Conservation (phyloP, 202 grass and related monocot genomes). For the Saccharum hybrid region DNA sequence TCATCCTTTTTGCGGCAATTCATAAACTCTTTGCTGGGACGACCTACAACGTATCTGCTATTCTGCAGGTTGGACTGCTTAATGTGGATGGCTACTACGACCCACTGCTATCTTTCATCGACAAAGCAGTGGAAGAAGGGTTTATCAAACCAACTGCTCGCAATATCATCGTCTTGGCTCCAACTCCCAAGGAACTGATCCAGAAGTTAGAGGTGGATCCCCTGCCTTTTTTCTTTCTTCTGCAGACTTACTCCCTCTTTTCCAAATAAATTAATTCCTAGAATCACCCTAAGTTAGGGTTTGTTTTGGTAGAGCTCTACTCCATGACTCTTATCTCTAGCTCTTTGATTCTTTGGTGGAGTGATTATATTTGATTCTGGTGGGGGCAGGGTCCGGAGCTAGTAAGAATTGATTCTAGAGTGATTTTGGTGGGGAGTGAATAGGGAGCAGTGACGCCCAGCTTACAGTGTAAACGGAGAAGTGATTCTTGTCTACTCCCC, state of each 20-base stretch:
- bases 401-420: not conserved
- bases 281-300: not conserved
- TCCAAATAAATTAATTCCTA: not conserved
- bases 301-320: not conserved
- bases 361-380: not conserved
- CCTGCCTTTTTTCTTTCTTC: not conserved
- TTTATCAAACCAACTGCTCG: slow-evolving; percentile 55
- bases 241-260: not conserved
- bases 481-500: not conserved
- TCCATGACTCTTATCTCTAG: too few relatives aligned
- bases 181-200: slow-evolving; percentile 19
- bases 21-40: not conserved
- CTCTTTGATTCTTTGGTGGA: too few relatives aligned
- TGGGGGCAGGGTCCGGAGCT: not conserved
- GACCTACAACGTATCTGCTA: not conserved
- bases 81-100: slow-evolving; percentile 78
- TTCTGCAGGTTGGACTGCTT: slow-evolving; percentile 56
- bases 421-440: too few relatives aligned
- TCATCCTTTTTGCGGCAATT: not conserved
- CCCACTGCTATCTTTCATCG: slow-evolving; percentile 60
- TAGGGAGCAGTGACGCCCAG: not conserved
- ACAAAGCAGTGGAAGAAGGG: slow-evolving; percentile 75
- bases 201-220: slow-evolving; percentile 17
- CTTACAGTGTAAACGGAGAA: not conserved
- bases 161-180: slow-evolving; percentile 22